These are phyloP conservation scores for Alternaria arbusti DNA, from an alignment of 2,329 filamentous ascomycete genomes.

Conservation along the genomic window DNA sequence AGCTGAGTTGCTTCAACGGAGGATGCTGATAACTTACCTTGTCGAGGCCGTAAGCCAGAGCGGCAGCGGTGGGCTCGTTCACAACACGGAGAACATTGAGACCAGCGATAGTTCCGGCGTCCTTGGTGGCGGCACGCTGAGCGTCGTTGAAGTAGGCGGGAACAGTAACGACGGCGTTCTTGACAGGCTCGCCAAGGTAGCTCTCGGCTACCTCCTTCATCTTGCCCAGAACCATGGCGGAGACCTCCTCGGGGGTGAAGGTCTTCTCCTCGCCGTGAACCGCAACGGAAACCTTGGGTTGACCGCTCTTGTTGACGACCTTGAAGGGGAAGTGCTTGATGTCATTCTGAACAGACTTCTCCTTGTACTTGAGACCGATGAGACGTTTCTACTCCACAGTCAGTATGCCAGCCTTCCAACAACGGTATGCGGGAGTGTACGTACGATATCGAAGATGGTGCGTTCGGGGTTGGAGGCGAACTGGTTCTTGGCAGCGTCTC, in stretches of 20 bases:
- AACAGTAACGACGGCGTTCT: conserved; percentile 89
- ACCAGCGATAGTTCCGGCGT: conserved; percentile 88
- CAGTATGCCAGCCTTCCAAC: conserved; percentile 19
- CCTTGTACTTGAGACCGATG: conserved; percentile 59
- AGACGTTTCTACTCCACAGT: conserved; percentile 55
- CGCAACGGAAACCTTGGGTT: conserved; percentile 82
- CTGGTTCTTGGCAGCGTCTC: conserved; percentile 73
- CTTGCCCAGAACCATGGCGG: conserved; percentile 71
- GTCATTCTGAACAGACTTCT: conserved; percentile 81
- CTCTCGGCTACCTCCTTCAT: conserved; percentile 84
- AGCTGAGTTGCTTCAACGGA: not conserved
- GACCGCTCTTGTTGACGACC: conserved; percentile 86
- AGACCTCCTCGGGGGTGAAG: conserved; percentile 82
- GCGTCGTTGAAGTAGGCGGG: conserved; percentile 99
- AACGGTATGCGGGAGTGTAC: conserved; percentile 7
- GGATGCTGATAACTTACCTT: conserved; percentile 22
- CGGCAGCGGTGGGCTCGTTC: conserved; percentile 94
- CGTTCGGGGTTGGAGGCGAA: conserved; percentile 57
- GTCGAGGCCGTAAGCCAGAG: conserved; percentile 86
- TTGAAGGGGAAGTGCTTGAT: conserved; percentile 99
- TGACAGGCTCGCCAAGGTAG: conserved; percentile 82
- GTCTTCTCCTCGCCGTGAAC: conserved; percentile 70
- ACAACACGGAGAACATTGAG: conserved; percentile 95
- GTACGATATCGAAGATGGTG: conserved; percentile 56
- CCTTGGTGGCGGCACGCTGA: conserved; percentile 96